Evolutionary conservation across 495 filamentous ascomycete genomes (phyloP), one percentile per base, ranked within the genome.

Genomic region (Poronia punctata): DNA sequence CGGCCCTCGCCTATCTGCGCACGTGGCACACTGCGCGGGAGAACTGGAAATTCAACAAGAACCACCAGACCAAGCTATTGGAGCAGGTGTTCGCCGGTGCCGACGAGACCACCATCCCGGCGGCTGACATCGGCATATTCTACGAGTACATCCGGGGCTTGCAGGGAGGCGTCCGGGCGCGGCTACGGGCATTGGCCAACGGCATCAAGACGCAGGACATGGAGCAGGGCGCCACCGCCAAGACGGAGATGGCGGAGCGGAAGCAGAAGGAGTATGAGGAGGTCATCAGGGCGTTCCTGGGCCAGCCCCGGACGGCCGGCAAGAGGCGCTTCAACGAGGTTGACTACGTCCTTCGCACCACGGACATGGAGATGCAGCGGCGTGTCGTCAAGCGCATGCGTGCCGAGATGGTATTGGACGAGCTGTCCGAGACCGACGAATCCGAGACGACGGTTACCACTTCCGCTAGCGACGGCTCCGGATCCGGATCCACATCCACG

Each of bases 41-140:
- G 0, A 67, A 62, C 25, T 95, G 88, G 88, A 95, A 94, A 61
- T 95, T 95, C 66, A 89, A 89, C 67, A 95, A 95, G 66, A 83
- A 81, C 40, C 75, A 84, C 54, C 86, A 94, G 64, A 84, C 78
- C 11, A 75, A 82, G 40, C 62, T 95, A 11, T 75, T 95, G 59
- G 89, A 88, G 64, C 78, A 92, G 56, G 60, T 85, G 16, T 85
- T 89, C 52, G 78, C 83, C 41, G 57, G 76, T 30, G 67, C 84
- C 39, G 56, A 78, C 32, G 67, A 78, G 34, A 66, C 67, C 24
- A 74, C 60, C 40, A 46, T 94, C 12, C 85, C 86, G 0, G 60
- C 77, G 7, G 58, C 67, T 35, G 77, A 86, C 54, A 76, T 83
- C 41, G 48, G 67, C 14, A 68, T 77, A 7, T 75, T 94, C 18